Base-by-base conservation (phyloP, 352 stramenopile species). In the Globisporangium nunn region DNA sequence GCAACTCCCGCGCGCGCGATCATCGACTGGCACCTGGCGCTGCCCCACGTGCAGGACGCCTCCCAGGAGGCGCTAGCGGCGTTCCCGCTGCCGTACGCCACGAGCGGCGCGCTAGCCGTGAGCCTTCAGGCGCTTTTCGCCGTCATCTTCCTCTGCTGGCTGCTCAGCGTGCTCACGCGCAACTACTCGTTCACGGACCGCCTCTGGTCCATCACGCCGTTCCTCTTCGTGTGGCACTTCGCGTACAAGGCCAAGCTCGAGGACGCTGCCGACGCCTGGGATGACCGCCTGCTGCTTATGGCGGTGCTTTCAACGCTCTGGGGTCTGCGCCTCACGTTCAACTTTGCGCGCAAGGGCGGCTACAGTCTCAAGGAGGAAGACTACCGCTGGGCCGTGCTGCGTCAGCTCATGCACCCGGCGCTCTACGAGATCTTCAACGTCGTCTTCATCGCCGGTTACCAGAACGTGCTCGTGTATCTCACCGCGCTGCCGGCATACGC, bases 151-250 rank as follows among this genome's bases (percentile, higher is more conserved):
- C 29, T 72, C 56, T 83, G 70, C 64, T 88, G 75, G 76, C 14
- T 87, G 40, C 74, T 70, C 11, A 88, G 78, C 60, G 69, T 86
- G 50, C 35, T 83, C 50, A 95, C 87, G n/a, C 64, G 68, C 61
- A 97, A 98, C 63, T 91, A 93, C 64, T 95, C 81, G 58, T 88
- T 96, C 76, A 88, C 90, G 0, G 92, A 98, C 54, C 95, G 95
- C n/a, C 39, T 97, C 44, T 98, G 92, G 92, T 95, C 80, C 28
- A 87, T 98, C 56, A 81, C 81, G 52, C 92, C 92, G 12, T 66
- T 82, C 50, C 40, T 96, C 1, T 98, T 96, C 62, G 73, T 81
- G 15, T 97, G 86, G 85, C 78, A 91, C 58, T 87, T 88, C 46
- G 72, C 72, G 11, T 72, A 67, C 58, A 76, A 74, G 47, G 74